Evolutionary conservation across 768 basidiomycete species (phyloP), one percentile per base, ranked within the genome.

Genomic region (Amanita pseudoporphyria): DNA sequence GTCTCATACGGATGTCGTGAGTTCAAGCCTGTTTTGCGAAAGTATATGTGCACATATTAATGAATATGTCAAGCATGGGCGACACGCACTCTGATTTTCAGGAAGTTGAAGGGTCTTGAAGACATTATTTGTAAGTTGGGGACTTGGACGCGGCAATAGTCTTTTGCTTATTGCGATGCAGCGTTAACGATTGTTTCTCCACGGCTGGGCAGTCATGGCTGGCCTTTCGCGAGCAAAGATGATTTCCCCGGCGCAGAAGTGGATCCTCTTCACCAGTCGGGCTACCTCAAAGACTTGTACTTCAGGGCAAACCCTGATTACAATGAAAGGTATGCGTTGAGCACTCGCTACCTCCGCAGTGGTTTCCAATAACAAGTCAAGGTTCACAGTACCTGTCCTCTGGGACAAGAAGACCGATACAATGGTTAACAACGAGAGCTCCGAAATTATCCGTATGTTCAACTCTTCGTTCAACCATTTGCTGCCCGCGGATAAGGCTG

Each of bases 391-490:
- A 6, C 93, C 93, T 5, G 67, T 91, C 30, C 72, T 99, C 5
- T 99, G 91, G 89, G 96, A 98, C 68, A 94, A 82, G 71, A 88
- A 94, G 64, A 68, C 62, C 35, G 68, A 83, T 39, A 86, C 84
- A 35, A 86, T 97, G 56, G 96, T 99, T 51, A 97, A 92, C 71
- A 98, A 97, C 63, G 95, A 99, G 62, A 85, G 82, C 55, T 82
- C 87, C 2, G 95, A 98, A 67, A 93, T 98, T 61, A 91, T 98
- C 59, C 83, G 95, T 49, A 87, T 95, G 7, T 78, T 98, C 69
- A 97, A 99, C 67, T 73, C 75, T 6, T 82, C 77, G 1, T 94
- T 95, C 70, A 82, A 96, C 62, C 70, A 82, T 18, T 57, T 84
- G 18, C 51, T 96, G 6, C 74, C 87, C 3, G 62, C 71, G 1